Conservation (phyloP, 495 filamentous ascomycete genomes). For the Pseudotulostoma volvatum region DNA sequence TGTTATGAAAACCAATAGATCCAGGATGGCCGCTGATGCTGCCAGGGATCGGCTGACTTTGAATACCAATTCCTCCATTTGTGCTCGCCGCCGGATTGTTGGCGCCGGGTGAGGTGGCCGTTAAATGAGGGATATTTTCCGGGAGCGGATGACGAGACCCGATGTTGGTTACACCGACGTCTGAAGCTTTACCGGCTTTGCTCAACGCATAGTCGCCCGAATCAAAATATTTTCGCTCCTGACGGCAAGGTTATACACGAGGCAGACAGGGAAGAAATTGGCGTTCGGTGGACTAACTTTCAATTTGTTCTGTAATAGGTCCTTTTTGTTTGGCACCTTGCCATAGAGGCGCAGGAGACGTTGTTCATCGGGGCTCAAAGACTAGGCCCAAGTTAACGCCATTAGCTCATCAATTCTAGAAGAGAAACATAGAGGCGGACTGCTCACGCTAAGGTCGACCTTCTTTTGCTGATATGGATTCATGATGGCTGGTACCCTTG, state of each 20-base stretch:
- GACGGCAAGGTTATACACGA: background rate
- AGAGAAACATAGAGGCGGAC: slow-evolving; percentile 4
- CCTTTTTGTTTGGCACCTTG: slow-evolving; percentile 88
- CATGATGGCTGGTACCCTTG: too few species aligned
- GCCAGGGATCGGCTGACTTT: slow-evolving; percentile 24
- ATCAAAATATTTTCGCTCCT: slow-evolving; percentile 99
- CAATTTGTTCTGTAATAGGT: slow-evolving; percentile 94
- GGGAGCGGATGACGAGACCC: slow-evolving; percentile 88
- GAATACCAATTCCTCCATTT: slow-evolving; percentile 11
- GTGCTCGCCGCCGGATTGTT: slow-evolving; percentile 18
- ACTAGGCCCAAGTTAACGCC: slow-evolving; percentile 32
- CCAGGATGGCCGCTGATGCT: slow-evolving; percentile 31
- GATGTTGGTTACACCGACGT: slow-evolving; percentile 83
- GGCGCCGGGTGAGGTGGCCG: slow-evolving; percentile 51
- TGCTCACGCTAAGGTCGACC: slow-evolving; percentile 77
- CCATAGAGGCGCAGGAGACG: slow-evolving; percentile 91
- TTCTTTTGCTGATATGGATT: slow-evolving; percentile 97
- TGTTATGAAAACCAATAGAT: slow-evolving; percentile 38
- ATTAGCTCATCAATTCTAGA: slow-evolving; percentile 6
- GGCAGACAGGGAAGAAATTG: slow-evolving; percentile 1
- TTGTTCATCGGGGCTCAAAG: slow-evolving; percentile 80
- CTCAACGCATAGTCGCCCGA: slow-evolving; percentile 94
- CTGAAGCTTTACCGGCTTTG: slow-evolving; percentile 93
- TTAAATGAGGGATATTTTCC: slow-evolving; percentile 87
- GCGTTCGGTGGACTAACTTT: slow-evolving; percentile 32